phyloP scores from a whole-genome alignment of 495 filamentous ascomycete species.

The Chaetomium cochliodes region DNA sequence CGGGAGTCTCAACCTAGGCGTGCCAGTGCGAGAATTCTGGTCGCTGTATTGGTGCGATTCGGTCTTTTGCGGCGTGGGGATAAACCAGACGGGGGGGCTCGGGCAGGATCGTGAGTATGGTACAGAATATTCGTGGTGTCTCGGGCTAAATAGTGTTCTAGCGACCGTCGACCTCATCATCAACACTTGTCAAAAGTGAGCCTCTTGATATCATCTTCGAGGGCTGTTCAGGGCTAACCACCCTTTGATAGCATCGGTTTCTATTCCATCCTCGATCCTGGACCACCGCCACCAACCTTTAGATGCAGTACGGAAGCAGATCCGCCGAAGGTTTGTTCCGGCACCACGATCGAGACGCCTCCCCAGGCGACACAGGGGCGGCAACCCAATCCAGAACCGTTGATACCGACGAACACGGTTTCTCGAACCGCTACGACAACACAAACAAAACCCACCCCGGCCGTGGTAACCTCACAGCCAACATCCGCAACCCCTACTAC shows the following conservation, averaged over 20 bases:
- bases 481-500: background rate
- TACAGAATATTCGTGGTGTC: constrained; percentile 2
- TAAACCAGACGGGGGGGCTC: constrained; percentile 26
- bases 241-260: constrained; percentile 37
- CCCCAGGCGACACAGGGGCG: constrained; percentile 9
- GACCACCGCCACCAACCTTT: constrained; percentile 35
- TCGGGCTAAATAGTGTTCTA: constrained; percentile 32
- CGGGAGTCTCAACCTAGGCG: constrained; percentile 22
- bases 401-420: background rate
- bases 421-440: background rate
- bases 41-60: constrained; percentile 49
- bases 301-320: constrained; percentile 24
- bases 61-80: constrained; percentile 45
- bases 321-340: constrained; percentile 17
- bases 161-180: constrained; percentile 48
- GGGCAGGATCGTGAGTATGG: constrained; percentile 47
- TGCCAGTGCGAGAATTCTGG: constrained; percentile 33
- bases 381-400: background rate
- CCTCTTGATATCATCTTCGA: background rate
- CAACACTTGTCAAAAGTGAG: constrained; percentile 51
- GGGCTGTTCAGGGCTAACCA: constrained; percentile 2
- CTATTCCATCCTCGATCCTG: constrained; percentile 40
- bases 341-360: constrained; percentile 1
- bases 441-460: background rate
- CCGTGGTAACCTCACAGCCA: background rate